phyloP scores from a whole-genome alignment of 2,329 filamentous ascomycete genomes.

The Fragosphaeria purpurea region DNA sequence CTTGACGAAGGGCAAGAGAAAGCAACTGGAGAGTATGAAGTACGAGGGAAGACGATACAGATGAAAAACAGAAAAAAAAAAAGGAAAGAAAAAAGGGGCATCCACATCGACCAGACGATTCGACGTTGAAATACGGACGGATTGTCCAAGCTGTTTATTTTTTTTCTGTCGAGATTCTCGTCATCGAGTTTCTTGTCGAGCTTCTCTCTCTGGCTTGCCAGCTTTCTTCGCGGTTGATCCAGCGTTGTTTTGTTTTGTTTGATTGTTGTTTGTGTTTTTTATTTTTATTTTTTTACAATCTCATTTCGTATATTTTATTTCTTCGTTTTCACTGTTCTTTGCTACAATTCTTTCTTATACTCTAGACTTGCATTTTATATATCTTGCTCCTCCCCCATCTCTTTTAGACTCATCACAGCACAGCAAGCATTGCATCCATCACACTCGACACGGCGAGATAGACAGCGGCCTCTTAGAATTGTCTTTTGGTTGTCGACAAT shows the following conservation, averaged over 20 bases:
- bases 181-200: too few species aligned
- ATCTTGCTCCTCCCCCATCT: too few species aligned
- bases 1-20: not conserved
- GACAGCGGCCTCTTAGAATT: too few species aligned
- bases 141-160: constrained; percentile 2
- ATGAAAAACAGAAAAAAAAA: not conserved
- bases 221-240: constrained; percentile 12
- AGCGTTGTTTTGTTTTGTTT: not conserved
- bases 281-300: constrained; percentile 7
- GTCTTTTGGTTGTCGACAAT: too few species aligned
- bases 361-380: too few species aligned
- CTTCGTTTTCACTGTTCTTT: not conserved
- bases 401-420: constrained; percentile 2
- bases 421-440: constrained; percentile 1
- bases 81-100: not conserved
- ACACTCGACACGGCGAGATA: not conserved
- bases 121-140: constrained; percentile 5
- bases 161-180: not conserved
- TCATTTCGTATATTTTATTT: not conserved
- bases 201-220: constrained; percentile 6
- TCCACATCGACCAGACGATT: not conserved
- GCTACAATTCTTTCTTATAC: too few species aligned
- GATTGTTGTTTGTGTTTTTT: constrained; percentile 3
- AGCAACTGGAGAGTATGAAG: too few species aligned
- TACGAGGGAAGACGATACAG: not conserved